These are phyloP conservation scores for Thalassiosira mediterranea DNA, from an alignment of 352 stramenopile species.

Conservation along the genomic window DNA sequence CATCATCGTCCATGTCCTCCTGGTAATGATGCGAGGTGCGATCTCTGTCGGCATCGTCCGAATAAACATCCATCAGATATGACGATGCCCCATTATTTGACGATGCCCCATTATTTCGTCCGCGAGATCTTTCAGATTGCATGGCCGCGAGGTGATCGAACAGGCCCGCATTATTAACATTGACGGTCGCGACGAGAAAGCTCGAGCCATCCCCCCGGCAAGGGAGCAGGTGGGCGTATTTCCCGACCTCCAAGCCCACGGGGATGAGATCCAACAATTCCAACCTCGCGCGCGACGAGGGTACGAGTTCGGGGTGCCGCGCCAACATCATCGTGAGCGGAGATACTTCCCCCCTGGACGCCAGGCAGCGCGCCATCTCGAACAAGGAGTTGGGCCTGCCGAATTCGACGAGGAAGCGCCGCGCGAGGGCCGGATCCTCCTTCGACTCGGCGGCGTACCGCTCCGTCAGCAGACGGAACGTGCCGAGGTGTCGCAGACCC, in stretches of 20 bases:
- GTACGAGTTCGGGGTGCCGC: too few relatives aligned
- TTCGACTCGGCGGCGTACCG: neutral
- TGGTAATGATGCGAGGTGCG: conserved; percentile 17
- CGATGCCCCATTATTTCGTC: neutral
- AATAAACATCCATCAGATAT: conserved; percentile 22
- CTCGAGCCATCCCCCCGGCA: conserved; percentile 1
- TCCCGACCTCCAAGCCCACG: conserved; percentile 26
- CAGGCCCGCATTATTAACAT: neutral
- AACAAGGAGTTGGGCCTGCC: conserved; percentile 2
- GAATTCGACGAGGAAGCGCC: conserved; percentile 48
- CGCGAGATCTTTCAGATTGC: conserved; percentile 2
- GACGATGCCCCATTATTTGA: neutral
- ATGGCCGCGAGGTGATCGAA: neutral
- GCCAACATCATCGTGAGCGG: conserved; percentile 48
- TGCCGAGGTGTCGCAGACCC: conserved; percentile 34
- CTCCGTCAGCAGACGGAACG: conserved; percentile 36
- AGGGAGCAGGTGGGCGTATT: conserved; percentile 49
- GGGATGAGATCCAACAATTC: conserved; percentile 42
- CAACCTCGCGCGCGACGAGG: conserved; percentile 23
- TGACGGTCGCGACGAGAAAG: neutral
- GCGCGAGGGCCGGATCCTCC: neutral
- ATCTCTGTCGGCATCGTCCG: conserved; percentile 38
- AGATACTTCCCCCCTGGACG: conserved; percentile 38
- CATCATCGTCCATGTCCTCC: conserved; percentile 1
- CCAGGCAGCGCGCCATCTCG: conserved; percentile 32